Base-by-base conservation (phyloP, 208 protist genomes). In the Leishmania aethiopica region DNA sequence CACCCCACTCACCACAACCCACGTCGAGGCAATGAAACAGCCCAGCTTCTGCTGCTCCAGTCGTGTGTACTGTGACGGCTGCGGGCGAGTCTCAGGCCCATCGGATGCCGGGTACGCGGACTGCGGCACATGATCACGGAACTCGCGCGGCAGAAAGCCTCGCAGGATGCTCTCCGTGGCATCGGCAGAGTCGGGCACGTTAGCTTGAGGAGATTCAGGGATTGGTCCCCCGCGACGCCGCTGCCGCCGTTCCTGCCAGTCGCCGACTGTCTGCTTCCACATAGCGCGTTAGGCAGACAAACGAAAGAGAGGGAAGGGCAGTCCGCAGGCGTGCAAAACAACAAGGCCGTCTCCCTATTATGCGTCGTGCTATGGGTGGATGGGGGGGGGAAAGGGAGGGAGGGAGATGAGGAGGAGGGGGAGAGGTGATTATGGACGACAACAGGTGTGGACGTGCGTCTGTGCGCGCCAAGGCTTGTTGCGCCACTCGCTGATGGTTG, bases 231-330 rank as follows among this genome's bases (percentile, higher is more conserved):
- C 80, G 13, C 84, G 84, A n/a, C 86, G 77, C 40, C 64, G 87
- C n/a, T 87, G 86, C 42, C 89, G 91, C 45, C 92, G 86, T 57
- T 96, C 90, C 28, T 93, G 82, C 93, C 93, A 96, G 64, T 93
- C 85, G 0, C 91, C 92, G 49, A 89, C 80, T 17, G 89, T 89
- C 67, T 91, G 86, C 71, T 88, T 91, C 90, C 93, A 94, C 90
- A 95, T 94, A 17, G 69, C 17, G 37, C 25, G 42, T 28, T 55
- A 32, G 70, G 35, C 17, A 35, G 28, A 51, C 47, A 17, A 3
- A 37, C 22, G 6, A 19, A 35, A 28, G 7, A 37, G 35, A 49
- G 32, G 35, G 57, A 11, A 25, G n/a, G 15, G 17, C n/a, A 19
- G 75, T 45, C 55, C 6, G 57, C 37, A 25, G 37, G 55, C 2